Conservation (phyloP, 1,139 yeast genomes). For the Zygoascus meyerae region DNA sequence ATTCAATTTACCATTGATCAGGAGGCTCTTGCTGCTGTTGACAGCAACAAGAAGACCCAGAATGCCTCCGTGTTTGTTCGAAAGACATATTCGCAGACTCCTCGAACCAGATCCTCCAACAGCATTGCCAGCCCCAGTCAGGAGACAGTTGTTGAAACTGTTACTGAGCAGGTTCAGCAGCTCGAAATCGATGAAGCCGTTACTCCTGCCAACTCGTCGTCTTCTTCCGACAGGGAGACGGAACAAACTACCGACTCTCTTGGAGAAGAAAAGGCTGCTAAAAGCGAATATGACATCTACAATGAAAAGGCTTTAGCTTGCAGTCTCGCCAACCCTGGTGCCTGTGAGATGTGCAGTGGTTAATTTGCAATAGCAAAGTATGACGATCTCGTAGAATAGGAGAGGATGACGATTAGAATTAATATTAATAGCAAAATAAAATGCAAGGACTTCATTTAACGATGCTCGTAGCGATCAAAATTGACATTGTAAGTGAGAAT, state of each 20-base stretch:
- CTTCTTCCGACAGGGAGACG: constrained; percentile 17
- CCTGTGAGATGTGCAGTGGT: constrained; percentile 99
- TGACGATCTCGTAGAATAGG: too few species aligned
- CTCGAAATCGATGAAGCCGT: constrained; percentile 4
- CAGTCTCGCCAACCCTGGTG: constrained; percentile 93
- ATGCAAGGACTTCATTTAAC: too few species aligned
- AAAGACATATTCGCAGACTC: constrained; percentile 29
- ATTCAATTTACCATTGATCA: constrained; percentile 86
- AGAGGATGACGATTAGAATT: not conserved
- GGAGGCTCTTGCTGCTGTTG: constrained; percentile 39
- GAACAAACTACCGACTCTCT: constrained; percentile 14
- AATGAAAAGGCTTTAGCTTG: constrained; percentile 93
- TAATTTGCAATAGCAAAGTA: too few species aligned
- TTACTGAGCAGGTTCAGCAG: constrained; percentile 3
- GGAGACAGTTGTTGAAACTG: constrained; percentile 4
- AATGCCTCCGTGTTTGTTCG: constrained; percentile 24
- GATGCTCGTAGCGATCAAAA: too few species aligned
- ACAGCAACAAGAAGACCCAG: constrained; percentile 26
- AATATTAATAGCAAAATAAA: too few species aligned
- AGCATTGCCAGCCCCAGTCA: not conserved
- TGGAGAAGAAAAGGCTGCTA: constrained; percentile 15
- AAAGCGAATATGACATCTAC: constrained; percentile 59
- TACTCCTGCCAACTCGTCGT: constrained; percentile 3
- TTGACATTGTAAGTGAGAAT: too few species aligned
- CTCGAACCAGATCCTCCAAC: constrained; percentile 1